Evolutionary conservation across 306 rosid species (phyloP).

Genomic region (Ceratonia siliqua): DNA sequence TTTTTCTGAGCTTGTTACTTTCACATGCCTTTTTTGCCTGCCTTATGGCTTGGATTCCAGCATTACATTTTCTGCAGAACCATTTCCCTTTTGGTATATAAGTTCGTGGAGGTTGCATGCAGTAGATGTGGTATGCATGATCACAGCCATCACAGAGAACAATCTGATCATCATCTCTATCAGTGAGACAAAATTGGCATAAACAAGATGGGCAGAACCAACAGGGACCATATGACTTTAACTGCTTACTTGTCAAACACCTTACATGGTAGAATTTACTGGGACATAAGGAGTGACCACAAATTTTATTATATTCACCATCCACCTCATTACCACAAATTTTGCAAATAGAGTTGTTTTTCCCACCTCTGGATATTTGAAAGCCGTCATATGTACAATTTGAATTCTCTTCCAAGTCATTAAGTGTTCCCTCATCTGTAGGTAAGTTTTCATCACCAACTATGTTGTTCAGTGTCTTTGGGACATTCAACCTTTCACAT

Average conservation of each 20-base stretch:
- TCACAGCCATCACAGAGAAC: constrained; percentile 94
- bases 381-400: constrained; percentile 48
- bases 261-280: constrained; percentile 64
- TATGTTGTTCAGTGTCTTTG: constrained; percentile 39
- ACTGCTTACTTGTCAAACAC: constrained; percentile 76
- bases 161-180: constrained; percentile 67
- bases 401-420: constrained; percentile 55
- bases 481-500: constrained; percentile 68
- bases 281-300: constrained; percentile 67
- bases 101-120: constrained; percentile 68
- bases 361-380: constrained; percentile 35
- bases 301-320: constrained; percentile 46
- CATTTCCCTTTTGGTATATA: constrained; percentile 73
- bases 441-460: constrained; percentile 46
- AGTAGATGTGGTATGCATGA: constrained; percentile 82
- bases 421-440: constrained; percentile 45
- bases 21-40: constrained; percentile 56
- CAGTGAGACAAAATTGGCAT: constrained; percentile 71
- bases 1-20: constrained; percentile 43
- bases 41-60: constrained; percentile 58
- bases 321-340: constrained; percentile 58
- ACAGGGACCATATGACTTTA: constrained; percentile 45
- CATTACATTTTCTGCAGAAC: constrained; percentile 80
- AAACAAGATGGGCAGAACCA: constrained; percentile 98
- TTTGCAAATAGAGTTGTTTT: constrained; percentile 44